Base-by-base conservation (phyloP, 805 yeast species). In the Henningerozyma blattae region DNA sequence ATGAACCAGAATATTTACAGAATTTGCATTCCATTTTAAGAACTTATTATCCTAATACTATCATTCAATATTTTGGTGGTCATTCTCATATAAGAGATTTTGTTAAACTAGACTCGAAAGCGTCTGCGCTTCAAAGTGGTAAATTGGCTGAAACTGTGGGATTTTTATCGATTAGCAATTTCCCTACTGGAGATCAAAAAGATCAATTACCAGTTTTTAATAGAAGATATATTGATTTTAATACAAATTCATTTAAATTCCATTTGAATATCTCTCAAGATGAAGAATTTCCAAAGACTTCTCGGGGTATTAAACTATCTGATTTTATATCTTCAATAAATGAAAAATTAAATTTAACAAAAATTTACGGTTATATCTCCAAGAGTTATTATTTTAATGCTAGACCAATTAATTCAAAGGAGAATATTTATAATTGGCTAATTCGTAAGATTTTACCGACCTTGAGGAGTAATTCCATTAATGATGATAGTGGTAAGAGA, bases 131-230 rank as follows among this genome's bases (percentile, higher is more conserved):
- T n/a, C 94, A 89, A 59, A 82, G 94, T 51, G 97, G 97, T 0
- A 64, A 95, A 32, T 89, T 82, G 52, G 73, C 94, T 49, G 97
- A 89, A 52, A 89, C 97, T 0, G 70, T 82, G n/a, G 97, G 97
- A 0, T 89, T 86, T 68, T 56, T 80, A 10, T 73, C 93, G 18
- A 59, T 85, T 16, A 62, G 67, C 39, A 39, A 59, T 28, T 18
- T 42, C 2, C 36, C 35, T 6, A n/a, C 25, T 14, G 26, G 28
- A 14, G 32, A 44, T 1, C 36, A 48, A 30, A 22, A 31, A 1
- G 22, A 34, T n/a, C 39, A 39, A n/a, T 38, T 48, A 3, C 57
- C 61, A 12, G 34, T 28, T 2, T 70, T 69, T 40, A 50, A 66
- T 26, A 67, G 97, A 47, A 65, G 77, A 17, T 87, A 89, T 56